A percentile compares a stretch with the other conserved stretches of the same genome.
These are phyloP conservation scores for Madurella mycetomatis DNA, from an alignment of 2,329 filamentous ascomycete genomes.

Conservation along the genomic window DNA sequence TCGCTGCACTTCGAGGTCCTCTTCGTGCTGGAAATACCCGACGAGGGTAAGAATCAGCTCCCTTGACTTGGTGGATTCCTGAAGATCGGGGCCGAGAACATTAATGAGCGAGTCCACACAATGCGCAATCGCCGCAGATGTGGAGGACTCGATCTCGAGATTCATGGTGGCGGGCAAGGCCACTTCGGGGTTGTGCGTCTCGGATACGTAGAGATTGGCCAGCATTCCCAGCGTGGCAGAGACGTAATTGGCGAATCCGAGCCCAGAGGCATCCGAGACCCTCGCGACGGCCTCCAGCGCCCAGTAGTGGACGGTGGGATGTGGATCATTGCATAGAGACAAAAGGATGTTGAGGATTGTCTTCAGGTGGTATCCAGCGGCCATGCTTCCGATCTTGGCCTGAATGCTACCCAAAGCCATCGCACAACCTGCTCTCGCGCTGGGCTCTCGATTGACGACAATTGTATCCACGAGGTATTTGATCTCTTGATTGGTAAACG, in stretches of 20 bases:
- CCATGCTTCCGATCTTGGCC: slow-evolving; percentile 94
- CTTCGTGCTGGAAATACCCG: slow-evolving; percentile 73
- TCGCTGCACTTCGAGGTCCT: slow-evolving; percentile 64
- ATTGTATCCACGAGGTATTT: slow-evolving; percentile 88
- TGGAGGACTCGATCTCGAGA: slow-evolving; percentile 78
- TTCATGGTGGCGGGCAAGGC: slow-evolving; percentile 80
- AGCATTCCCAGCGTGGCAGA: slow-evolving; percentile 89
- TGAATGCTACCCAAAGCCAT: slow-evolving; percentile 92
- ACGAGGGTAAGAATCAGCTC: slow-evolving; percentile 88
- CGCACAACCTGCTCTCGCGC: slow-evolving; percentile 87
- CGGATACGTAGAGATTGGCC: slow-evolving; percentile 84
- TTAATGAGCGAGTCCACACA: slow-evolving; percentile 96
- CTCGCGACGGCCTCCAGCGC: slow-evolving; percentile 82
- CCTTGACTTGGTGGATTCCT: slow-evolving; percentile 86
- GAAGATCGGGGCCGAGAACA: slow-evolving; percentile 89
- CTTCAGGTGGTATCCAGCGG: slow-evolving; percentile 91
- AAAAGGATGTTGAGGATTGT: slow-evolving; percentile 97
- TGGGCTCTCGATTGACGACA: slow-evolving; percentile 87
- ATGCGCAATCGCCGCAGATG: slow-evolving; percentile 75
- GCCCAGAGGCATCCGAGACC: slow-evolving; percentile 84
- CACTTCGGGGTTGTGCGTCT: slow-evolving; percentile 85
- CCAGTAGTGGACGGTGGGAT: slow-evolving; percentile 95
- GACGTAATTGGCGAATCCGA: slow-evolving; percentile 88
- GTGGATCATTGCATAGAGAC: slow-evolving; percentile 92
- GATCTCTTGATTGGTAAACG: slow-evolving; percentile 84